phyloP scores from a whole-genome alignment of 805 yeast species.

The Saccharomycopsis malanga region DNA sequence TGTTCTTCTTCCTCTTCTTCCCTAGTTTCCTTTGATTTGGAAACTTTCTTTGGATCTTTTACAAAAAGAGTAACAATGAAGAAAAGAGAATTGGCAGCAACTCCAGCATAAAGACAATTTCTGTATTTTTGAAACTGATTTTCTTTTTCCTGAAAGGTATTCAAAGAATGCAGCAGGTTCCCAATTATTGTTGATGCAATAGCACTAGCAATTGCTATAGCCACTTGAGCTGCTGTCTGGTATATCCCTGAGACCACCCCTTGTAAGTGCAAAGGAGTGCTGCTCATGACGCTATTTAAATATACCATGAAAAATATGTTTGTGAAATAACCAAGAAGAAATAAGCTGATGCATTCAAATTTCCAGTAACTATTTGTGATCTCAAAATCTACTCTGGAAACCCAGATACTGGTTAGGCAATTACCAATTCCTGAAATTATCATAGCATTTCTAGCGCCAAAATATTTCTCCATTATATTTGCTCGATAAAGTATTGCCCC shows the following conservation, averaged over 20 bases:
- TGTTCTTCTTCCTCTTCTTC: no score
- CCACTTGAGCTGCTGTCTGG: constrained; percentile 32
- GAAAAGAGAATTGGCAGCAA: background rate
- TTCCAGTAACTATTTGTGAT: constrained; percentile 13
- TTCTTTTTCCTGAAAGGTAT: constrained; percentile 1
- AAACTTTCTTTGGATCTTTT: background rate
- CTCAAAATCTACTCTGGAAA: constrained; percentile 8
- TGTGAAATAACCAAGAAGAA: constrained; percentile 24
- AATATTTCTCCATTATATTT: background rate
- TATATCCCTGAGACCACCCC: constrained; percentile 35
- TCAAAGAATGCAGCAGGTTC: no score
- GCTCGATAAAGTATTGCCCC: constrained; percentile 24
- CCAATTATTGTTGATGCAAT: constrained; percentile 28
- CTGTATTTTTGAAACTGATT: background rate
- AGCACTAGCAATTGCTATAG: constrained; percentile 28
- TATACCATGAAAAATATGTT: constrained; percentile 30
- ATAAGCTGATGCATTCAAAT: background rate
- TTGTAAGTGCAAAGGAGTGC: constrained; percentile 34
- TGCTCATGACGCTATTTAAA: constrained; percentile 27
- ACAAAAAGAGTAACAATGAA: background rate
- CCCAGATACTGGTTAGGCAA: constrained; percentile 20
- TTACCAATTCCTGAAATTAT: background rate
- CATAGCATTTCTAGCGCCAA: constrained; percentile 1
- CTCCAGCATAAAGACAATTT: constrained; percentile 1
- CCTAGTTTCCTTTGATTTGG: no score